phyloP scores from a whole-genome alignment of 345 rosid species.

The Syzygium aromaticum region DNA sequence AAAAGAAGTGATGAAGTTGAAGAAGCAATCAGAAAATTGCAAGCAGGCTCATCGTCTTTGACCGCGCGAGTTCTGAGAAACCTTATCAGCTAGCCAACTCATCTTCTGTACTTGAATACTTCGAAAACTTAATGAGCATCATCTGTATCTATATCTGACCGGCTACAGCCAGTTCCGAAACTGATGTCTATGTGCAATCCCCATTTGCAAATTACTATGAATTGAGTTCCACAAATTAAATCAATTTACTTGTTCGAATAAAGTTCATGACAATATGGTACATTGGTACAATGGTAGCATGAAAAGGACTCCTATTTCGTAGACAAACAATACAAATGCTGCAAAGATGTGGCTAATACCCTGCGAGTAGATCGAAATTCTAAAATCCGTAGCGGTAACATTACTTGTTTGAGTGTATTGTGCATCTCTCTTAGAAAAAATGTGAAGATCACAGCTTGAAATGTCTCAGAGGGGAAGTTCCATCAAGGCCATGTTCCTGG shows the following conservation, averaged over 20 bases:
- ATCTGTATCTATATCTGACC: background rate
- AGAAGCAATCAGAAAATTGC: background rate
- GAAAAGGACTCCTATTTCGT: background rate
- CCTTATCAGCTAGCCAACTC: background rate
- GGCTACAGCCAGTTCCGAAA: background rate
- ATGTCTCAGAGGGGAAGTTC: slow-evolving; percentile 4
- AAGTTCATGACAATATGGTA: background rate
- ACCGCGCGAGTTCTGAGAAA: background rate
- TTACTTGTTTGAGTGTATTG: background rate
- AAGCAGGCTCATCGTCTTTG: background rate
- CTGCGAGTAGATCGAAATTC: background rate
- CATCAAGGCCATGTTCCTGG: slow-evolving; percentile 11
- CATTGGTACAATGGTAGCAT: background rate
- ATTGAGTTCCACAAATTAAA: background rate
- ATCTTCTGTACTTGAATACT: background rate
- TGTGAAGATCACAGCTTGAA: slow-evolving; percentile 7
- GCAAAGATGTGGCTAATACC: background rate
- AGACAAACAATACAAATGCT: background rate
- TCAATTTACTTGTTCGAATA: background rate
- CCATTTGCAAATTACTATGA: background rate
- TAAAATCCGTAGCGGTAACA: background rate
- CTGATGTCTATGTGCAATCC: background rate
- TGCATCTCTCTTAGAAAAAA: background rate
- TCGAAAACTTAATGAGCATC: background rate
- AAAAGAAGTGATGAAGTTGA: background rate